Percentiles rank a stretch among this genome's conserved stretches.
Conservation (phyloP, 2,329 filamentous ascomycete species). For the Sporothrix humicola region DNA sequence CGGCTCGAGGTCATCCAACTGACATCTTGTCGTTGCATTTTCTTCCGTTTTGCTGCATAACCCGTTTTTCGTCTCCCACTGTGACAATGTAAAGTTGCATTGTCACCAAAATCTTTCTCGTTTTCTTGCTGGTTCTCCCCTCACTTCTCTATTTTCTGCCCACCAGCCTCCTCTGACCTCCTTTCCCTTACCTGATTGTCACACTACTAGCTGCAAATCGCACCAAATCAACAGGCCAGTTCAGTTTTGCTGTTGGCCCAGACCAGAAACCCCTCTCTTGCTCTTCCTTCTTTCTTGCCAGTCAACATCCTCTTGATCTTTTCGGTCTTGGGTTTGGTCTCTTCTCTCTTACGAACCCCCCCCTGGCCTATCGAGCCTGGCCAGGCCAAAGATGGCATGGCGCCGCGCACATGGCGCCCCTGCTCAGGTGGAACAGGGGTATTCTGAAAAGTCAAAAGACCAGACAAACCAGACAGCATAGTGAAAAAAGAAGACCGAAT, state of each 20-base stretch:
- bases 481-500: background rate
- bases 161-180: background rate
- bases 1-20: background rate
- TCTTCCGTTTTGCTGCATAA: background rate
- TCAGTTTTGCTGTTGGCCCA: no score
- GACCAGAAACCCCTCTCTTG: background rate
- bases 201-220: background rate
- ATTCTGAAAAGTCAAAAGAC: background rate
- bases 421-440: constrained; percentile 25
- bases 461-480: background rate
- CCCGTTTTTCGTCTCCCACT: background rate
- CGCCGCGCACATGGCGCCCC: constrained; percentile 36
- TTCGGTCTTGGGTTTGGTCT: background rate
- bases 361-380: background rate
- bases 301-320: background rate
- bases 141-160: background rate
- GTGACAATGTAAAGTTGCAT: background rate
- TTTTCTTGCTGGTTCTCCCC: background rate
- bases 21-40: background rate
- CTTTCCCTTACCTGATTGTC: background rate
- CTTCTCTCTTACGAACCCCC: background rate
- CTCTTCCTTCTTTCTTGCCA: background rate
- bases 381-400: constrained; percentile 33
- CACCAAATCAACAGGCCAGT: background rate
- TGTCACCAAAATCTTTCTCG: background rate